A percentile compares a stretch with the other conserved stretches of the same genome.
phyloP scores from a whole-genome alignment of 2,329 filamentous ascomycete species.

The Zasmidium cellare region DNA sequence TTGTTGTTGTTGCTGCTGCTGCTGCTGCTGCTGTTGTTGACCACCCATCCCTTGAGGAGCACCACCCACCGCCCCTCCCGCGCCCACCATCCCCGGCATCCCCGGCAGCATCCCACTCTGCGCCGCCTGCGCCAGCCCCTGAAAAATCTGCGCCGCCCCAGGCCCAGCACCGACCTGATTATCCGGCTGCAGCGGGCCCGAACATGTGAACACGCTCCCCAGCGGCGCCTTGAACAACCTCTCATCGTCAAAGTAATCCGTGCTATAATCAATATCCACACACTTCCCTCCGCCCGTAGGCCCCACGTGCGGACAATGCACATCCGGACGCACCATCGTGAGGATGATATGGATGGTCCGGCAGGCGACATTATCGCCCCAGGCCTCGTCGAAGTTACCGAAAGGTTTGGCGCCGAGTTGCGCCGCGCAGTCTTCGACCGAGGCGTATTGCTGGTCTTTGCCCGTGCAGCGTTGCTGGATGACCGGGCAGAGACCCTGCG shows the following conservation, averaged over 20 bases:
- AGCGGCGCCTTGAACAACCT: conserved; percentile 21
- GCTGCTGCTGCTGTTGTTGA: too few relatives aligned
- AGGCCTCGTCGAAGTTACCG: conserved; percentile 45
- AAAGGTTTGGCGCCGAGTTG: conserved; percentile 37
- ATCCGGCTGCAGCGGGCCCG: conserved; percentile 13
- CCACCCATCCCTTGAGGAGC: not conserved
- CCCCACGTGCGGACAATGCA: conserved; percentile 35
- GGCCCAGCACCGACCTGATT: conserved; percentile 11
- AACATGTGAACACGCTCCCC: conserved; percentile 18
- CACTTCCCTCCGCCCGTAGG: conserved; percentile 33
- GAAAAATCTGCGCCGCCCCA: conserved; percentile 3
- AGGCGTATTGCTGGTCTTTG: conserved; percentile 39
- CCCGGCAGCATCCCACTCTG: not conserved
- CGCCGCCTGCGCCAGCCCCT: conserved; percentile 1
- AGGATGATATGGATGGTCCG: conserved; percentile 45
- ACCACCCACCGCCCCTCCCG: not conserved
- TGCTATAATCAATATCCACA: conserved; percentile 27
- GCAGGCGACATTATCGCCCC: conserved; percentile 48
- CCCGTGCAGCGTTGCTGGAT: conserved; percentile 41
- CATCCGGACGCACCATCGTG: conserved; percentile 27
- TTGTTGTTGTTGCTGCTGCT: too few relatives aligned
- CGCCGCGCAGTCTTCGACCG: conserved; percentile 33
- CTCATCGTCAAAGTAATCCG: conserved; percentile 30
- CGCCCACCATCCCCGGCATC: conserved; percentile 2
- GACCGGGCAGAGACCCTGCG: conserved; percentile 35